Conservation (phyloP, 768 basidiomycete species). For the Rhizopogon roseolus region DNA sequence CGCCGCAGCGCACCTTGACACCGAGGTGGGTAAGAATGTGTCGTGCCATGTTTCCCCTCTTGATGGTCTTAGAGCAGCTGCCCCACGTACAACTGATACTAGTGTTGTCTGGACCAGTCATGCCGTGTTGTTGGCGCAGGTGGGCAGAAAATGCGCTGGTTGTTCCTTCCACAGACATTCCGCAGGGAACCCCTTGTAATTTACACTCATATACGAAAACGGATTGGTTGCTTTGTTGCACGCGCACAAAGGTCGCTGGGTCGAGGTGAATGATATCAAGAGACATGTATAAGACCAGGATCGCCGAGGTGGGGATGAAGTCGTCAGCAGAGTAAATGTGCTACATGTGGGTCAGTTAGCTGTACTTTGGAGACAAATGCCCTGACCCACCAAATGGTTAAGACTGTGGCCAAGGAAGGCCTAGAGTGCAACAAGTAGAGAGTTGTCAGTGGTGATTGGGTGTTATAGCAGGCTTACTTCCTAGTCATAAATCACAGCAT, state of each 20-base stretch:
- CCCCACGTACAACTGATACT: neutral
- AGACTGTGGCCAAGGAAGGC: no score
- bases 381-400: no score
- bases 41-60: conserved; percentile 1
- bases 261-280: neutral
- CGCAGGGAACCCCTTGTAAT: neutral
- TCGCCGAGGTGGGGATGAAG: no score
- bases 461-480: no score
- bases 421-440: no score
- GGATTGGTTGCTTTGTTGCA: neutral
- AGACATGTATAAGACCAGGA: neutral
- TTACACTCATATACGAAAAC: neutral
- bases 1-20: neutral
- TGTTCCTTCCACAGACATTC: conserved; percentile 1
- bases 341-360: no score
- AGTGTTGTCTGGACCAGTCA: neutral
- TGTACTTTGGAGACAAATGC: no score
- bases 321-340: no score
- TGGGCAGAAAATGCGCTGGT: neutral
- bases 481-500: no score
- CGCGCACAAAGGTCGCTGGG: neutral
- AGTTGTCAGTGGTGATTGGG: no score
- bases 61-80: neutral
- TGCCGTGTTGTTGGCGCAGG: neutral
- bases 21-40: conserved; percentile 3